A percentile compares a stretch with the other conserved stretches of the same genome.
phyloP scores from a whole-genome alignment of 2,329 filamentous ascomycete genomes.

The Ramularia collo-cygni region DNA sequence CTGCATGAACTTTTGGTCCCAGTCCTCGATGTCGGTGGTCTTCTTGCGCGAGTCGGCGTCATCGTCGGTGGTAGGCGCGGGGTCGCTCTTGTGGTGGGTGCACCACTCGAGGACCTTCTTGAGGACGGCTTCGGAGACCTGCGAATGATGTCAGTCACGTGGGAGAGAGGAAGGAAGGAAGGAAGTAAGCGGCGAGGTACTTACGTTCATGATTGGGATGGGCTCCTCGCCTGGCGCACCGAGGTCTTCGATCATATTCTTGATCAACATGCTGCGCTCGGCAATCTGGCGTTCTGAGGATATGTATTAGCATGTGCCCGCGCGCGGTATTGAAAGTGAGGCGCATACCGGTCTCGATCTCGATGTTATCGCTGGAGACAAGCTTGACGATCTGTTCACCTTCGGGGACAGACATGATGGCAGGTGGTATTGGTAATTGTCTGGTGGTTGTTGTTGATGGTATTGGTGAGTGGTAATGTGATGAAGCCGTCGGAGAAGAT shows the following conservation, averaged over 20 bases:
- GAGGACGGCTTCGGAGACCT: constrained; percentile 85
- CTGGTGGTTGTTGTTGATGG: constrained; percentile 6
- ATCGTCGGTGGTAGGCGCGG: constrained; percentile 73
- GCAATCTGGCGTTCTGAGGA: constrained; percentile 66
- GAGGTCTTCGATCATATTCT: constrained; percentile 96
- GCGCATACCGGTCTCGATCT: constrained; percentile 36
- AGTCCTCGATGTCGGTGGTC: constrained; percentile 98
- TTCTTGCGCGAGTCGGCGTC: constrained; percentile 94
- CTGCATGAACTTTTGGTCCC: constrained; percentile 99
- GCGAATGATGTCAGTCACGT: constrained; percentile 24
- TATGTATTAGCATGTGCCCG: constrained; percentile 12
- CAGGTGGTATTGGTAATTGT: constrained; percentile 7
- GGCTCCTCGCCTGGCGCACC: constrained; percentile 58
- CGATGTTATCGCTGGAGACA: constrained; percentile 40
- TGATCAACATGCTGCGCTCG: constrained; percentile 89
- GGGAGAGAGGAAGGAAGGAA: constrained; percentile 1
- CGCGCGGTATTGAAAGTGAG: constrained; percentile 1
- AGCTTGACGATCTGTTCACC: constrained; percentile 36
- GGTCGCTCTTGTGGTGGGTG: constrained; percentile 86
- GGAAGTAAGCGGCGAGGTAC: constrained; percentile 15
- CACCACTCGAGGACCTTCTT: constrained; percentile 99
- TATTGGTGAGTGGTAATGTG: constrained; percentile 6
- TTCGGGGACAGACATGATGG: constrained; percentile 29
- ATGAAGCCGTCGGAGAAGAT: constrained; percentile 4
- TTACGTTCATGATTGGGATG: constrained; percentile 77